Conservation (phyloP, 1,284 basidiomycete species). For the Abortiporus biennis region DNA sequence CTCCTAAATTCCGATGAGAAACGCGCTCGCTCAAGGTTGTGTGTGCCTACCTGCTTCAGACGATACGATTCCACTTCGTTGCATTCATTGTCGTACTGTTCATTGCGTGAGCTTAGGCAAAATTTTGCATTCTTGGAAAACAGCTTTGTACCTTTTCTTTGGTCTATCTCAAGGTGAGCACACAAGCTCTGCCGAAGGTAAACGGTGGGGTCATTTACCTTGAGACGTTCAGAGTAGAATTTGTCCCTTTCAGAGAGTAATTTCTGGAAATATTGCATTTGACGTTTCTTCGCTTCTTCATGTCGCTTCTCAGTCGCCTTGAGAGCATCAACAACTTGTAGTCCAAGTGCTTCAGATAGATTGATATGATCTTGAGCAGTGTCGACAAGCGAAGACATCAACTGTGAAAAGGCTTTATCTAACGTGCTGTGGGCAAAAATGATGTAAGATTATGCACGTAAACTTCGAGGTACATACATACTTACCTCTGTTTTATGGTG, state of each 20-base stretch:
- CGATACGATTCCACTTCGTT: conserved; percentile 61
- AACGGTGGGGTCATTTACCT: conserved; percentile 40
- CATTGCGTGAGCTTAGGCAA: conserved; percentile 9
- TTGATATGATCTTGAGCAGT: conserved; percentile 64
- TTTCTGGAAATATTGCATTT: conserved; percentile 67
- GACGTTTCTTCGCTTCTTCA: conserved; percentile 67
- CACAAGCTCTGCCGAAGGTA: conserved; percentile 1
- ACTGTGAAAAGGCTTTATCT: conserved; percentile 56
- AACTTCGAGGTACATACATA: not conserved
- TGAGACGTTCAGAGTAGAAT: conserved; percentile 58
- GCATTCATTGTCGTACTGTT: conserved; percentile 75
- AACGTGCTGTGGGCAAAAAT: conserved; percentile 46
- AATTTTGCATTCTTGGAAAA: conserved; percentile 1
- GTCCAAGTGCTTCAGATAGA: conserved; percentile 54
- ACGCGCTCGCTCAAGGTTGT: not conserved
- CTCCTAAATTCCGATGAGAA: conserved; percentile 33
- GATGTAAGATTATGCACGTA: conserved; percentile 2
- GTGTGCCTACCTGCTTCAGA: conserved; percentile 61
- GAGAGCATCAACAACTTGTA: conserved; percentile 61
- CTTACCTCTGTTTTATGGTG: conserved; percentile 51
- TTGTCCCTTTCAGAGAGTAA: conserved; percentile 65
- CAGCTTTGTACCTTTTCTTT: conserved; percentile 60
- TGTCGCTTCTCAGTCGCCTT: conserved; percentile 53
- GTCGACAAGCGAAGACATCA: conserved; percentile 54
- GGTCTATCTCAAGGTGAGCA: conserved; percentile 32